phyloP scores from a whole-genome alignment of 208 protist genomes.

The Acanthamoeba royreba region DNA sequence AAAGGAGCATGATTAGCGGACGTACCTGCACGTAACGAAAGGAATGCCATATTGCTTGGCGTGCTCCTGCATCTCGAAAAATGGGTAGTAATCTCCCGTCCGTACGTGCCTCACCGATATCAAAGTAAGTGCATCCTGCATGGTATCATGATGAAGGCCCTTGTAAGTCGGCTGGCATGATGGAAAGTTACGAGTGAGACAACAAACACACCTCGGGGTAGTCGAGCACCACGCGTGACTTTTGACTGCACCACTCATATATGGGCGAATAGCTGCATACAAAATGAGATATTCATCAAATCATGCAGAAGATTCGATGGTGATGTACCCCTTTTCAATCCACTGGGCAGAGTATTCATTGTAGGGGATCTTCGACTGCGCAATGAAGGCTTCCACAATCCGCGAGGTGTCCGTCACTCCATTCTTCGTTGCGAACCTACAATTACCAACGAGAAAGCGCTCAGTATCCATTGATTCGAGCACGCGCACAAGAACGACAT shows the following conservation, averaged over 20 bases:
- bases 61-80: background rate
- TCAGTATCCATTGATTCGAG: no score
- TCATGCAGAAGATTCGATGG: background rate
- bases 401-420: slow-evolving; percentile 10
- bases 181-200: no score
- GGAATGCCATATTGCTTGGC: background rate
- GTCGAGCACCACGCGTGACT: background rate
- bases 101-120: background rate
- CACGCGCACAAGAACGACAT: no score
- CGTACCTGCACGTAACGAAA: background rate
- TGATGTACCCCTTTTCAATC: background rate
- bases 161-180: no score
- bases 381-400: background rate
- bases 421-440: slow-evolving; percentile 15
- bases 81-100: background rate
- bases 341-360: background rate
- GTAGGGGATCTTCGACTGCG: background rate
- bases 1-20: background rate
- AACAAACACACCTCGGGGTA: background rate
- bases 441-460: no score
- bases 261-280: background rate
- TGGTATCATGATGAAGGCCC: no score
- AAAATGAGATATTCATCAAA: background rate
- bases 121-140: background rate
- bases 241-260: slow-evolving; percentile 40